Base-by-base conservation (phyloP, 2,329 filamentous ascomycete genomes). In the Sporothrix pseudoabietina region DNA sequence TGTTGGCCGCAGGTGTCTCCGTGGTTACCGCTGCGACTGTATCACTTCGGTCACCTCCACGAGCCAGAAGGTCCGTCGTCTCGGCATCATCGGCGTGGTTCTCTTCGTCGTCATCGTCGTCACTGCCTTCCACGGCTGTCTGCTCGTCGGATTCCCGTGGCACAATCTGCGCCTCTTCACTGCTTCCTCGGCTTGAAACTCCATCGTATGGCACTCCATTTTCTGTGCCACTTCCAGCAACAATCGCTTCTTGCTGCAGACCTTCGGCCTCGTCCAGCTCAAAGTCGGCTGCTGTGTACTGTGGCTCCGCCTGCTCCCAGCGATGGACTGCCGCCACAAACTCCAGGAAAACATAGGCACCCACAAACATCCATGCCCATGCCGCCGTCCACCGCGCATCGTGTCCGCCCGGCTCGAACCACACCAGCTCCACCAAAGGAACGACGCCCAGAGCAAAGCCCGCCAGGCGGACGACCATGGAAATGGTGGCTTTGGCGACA, bases 321-420 rank as follows among this genome's bases (percentile, higher is more conserved):
- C 57, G 65, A 30, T 72, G 39, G 1, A 22, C 63, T 14, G 63
- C 39, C 9, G 39, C 22, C 2, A 22, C 69, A 0, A 30, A n/a
- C 16, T 75, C 74, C 26, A 73, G 14, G 8, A 72, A 1, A 6
- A 59, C 26, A 55, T 72, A 75, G 1, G 74, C 19, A 5, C 30
- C 26, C 19, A 72, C 47, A 66, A 44, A 72, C 69, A 73, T 35
- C 69, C 69, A 72, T 0, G 35, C 72, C 72, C 72, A 75, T 1
- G 72, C 72, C 4, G 69, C 72, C 22, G 74, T 72, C 74, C 74
- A 75, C 7, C 63, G 61, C 0, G 61, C 73, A 2, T 71, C 71
- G 7, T 14, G 32, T 5, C 73, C 69, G 22, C 71, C 73, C 2
- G 69, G 61, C 52, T 26, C 32, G 39, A 71, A n/a, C 22, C 49